Percentiles rank a stretch among this genome's conserved stretches.
Conservation (phyloP, 163 green algal species). For the Coccomyxa subellipsoidea region DNA sequence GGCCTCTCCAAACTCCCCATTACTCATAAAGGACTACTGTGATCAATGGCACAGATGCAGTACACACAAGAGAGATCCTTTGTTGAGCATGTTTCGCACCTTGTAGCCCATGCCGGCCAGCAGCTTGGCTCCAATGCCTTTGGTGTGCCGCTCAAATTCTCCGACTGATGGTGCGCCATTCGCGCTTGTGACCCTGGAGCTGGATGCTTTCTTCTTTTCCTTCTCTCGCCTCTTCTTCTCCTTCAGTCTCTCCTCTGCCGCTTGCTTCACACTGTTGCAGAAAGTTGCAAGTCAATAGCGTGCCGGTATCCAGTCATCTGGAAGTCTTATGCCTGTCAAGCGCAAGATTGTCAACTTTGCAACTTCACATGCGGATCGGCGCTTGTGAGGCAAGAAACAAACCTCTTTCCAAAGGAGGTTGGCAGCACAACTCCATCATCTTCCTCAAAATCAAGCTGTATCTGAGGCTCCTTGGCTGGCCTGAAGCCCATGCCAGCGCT, state of each 20-base stretch:
- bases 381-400: no score
- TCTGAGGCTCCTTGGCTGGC: constrained; percentile 8
- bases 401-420: constrained; percentile 68
- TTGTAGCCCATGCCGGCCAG: constrained; percentile 94
- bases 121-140: constrained; percentile 94
- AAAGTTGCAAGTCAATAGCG: background rate
- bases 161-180: constrained; percentile 40
- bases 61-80: no score
- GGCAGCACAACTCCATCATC: constrained; percentile 61
- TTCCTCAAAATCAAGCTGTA: constrained; percentile 12
- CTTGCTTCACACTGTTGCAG: background rate
- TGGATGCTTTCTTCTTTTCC: background rate
- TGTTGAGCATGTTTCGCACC: no score
- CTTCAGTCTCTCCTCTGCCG: background rate
- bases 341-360: background rate
- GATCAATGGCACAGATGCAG: no score
- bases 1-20: no score
- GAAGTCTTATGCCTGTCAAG: no score
- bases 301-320: no score
- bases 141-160: constrained; percentile 93
- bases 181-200: background rate
- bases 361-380: no score
- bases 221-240: constrained; percentile 2
- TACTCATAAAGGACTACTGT: no score
- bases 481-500: constrained; percentile 22